Percentiles rank a stretch among this genome's conserved stretches.
phyloP scores from a whole-genome alignment of 208 protist genomes.

The Phytomonas sp. region DNA sequence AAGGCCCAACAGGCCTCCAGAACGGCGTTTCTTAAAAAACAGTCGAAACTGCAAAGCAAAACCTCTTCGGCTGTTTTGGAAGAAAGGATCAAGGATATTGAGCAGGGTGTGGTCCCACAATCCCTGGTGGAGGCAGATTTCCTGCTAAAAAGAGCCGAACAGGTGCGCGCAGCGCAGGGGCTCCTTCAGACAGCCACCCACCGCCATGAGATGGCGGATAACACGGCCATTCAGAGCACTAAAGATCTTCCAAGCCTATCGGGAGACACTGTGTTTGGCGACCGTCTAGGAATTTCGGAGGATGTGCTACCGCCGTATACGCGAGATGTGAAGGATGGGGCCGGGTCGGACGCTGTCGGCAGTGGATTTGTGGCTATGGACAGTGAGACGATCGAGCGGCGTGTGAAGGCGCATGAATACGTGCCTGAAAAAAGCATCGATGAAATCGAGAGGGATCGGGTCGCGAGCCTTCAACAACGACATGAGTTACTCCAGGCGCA shows the following conservation, averaged over 20 bases:
- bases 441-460: conserved; percentile 48
- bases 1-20: conserved; percentile 63
- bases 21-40: conserved; percentile 57
- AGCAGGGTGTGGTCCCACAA: conserved; percentile 55
- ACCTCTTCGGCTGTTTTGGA: conserved; percentile 58
- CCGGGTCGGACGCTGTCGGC: background rate
- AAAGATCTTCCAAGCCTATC: background rate
- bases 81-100: conserved; percentile 68
- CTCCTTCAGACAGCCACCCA: conserved; percentile 48
- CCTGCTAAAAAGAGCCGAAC: conserved; percentile 45
- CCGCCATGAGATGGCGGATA: conserved; percentile 37
- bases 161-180: conserved; percentile 52
- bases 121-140: conserved; percentile 60
- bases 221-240: conserved; percentile 15
- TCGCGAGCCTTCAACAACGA: conserved; percentile 26
- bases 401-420: conserved; percentile 61
- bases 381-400: conserved; percentile 36
- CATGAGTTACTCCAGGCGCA: conserved; percentile 41
- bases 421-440: conserved; percentile 48
- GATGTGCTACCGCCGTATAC: background rate
- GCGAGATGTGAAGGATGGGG: background rate
- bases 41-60: conserved; percentile 48
- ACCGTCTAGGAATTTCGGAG: background rate
- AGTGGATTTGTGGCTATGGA: conserved; percentile 55
- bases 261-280: background rate